Evolutionary conservation across 2,329 filamentous ascomycete genomes (phyloP), one percentile per base, ranked within the genome.

Genomic region (Aspergillus novofumigatus): DNA sequence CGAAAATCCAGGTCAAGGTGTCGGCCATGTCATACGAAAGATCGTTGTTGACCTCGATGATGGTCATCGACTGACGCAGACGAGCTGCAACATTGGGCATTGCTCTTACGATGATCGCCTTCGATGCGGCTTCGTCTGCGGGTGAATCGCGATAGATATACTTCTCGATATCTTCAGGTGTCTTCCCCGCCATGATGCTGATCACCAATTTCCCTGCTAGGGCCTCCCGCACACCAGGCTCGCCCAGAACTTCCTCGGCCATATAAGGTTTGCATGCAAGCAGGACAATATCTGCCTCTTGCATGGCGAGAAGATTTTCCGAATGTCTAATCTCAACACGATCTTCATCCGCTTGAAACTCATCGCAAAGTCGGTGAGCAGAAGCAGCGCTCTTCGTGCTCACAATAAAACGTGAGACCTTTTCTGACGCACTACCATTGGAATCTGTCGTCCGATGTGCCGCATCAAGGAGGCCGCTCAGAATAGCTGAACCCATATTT

Each of bases 131-230:
- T 28, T 14, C 8, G 8, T n/a, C n/a, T 45, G 23, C 29, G 21
- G 42, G 23, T 2, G 10, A 20, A 29, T 26, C 41, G n/a, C 45
- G 29, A 38, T 73, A 69, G 0, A 78, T 62, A 8, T 62, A 65
- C 1, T 53, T 42, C 55, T 73, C 69, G 1, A 79, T 61, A 45
- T 70, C 67, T 2, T 62, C 57, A 9, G 70, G 67, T 1, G 75
- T 72, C 72, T 74, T 80, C 0, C 80, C 80, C 0, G 79, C 80
- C 2, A 75, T 74, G 0, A 83, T 72, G 58, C 79, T 82, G 64
- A 83, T 77, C 10, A 83, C 60, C 1, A 81, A 67, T 59, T 81
- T 83, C 3, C 71, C 70, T 0, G 64, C 63, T 1, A 82, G 51
- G 0, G 77, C 77, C 7, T 76, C 67, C 0, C 56, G 32, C 1